Evolutionary conservation across 1,139 yeast species (phyloP).

Genomic region (Kodamaea sp.): DNA sequence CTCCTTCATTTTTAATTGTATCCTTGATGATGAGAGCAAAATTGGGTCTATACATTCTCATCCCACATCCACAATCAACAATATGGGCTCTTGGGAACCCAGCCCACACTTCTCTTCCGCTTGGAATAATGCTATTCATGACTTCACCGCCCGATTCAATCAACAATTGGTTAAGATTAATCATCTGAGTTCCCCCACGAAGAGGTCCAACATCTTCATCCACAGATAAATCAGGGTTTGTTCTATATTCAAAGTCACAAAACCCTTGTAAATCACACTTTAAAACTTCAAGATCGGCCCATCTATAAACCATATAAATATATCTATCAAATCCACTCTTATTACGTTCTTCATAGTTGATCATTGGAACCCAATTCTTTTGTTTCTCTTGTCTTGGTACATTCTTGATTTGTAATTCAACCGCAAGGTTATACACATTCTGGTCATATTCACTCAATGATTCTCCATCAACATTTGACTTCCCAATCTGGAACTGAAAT

Average conservation of each 20-base stretch:
- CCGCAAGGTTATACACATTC: conserved; percentile 22
- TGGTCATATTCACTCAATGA: conserved; percentile 12
- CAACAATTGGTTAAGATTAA: conserved; percentile 16
- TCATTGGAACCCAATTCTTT: conserved; percentile 46
- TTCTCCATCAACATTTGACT: conserved; percentile 26
- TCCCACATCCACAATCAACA: conserved; percentile 25
- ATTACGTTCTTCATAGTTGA: conserved; percentile 22
- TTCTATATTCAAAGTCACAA: conserved; percentile 26
- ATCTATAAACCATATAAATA: conserved; percentile 34
- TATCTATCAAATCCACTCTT: conserved; percentile 24
- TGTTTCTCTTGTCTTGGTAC: conserved; percentile 24
- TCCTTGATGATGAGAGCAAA: conserved; percentile 21
- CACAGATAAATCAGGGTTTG: conserved; percentile 16
- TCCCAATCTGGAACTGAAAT: conserved; percentile 38
- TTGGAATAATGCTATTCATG: conserved; percentile 11
- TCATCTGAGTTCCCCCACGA: conserved; percentile 27
- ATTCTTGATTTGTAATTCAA: conserved; percentile 27
- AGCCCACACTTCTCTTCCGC: conserved; percentile 24
- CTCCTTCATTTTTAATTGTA: conserved; percentile 5
- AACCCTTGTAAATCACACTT: conserved; percentile 24
- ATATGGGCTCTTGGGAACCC: conserved; percentile 27
- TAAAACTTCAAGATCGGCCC: conserved; percentile 35
- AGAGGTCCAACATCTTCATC: conserved; percentile 18
- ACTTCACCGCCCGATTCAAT: not conserved
- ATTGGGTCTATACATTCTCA: conserved; percentile 25